phyloP scores from a whole-genome alignment of 495 filamentous ascomycete genomes.

The Neurospora africana region DNA sequence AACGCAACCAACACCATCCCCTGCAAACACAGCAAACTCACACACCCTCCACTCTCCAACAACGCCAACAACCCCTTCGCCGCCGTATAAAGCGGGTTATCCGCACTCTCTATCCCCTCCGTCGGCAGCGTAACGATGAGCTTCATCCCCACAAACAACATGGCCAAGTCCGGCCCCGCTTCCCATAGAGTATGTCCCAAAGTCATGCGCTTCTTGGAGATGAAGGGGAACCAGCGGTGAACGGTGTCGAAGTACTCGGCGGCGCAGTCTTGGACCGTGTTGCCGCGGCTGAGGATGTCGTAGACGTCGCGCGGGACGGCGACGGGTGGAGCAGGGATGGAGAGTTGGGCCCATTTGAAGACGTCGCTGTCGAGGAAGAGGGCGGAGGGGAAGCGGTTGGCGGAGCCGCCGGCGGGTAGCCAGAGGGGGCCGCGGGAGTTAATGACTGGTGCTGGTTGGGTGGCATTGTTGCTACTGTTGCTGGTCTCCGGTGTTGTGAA shows the following conservation, averaged over 20 bases:
- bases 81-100: conserved; percentile 30
- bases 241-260: conserved; percentile 25
- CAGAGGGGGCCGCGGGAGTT: conserved; percentile 6
- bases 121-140: conserved; percentile 24
- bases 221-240: conserved; percentile 42
- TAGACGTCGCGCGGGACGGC: conserved; percentile 27
- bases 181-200: conserved; percentile 29
- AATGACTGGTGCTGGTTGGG: not conserved
- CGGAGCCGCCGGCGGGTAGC: conserved; percentile 1
- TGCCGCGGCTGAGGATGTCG: conserved; percentile 18
- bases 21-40: conserved; percentile 34
- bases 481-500: not conserved
- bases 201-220: conserved; percentile 39
- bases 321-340: conserved; percentile 19
- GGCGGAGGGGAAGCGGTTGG: conserved; percentile 11
- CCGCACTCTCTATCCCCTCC: conserved; percentile 9
- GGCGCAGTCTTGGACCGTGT: conserved; percentile 21
- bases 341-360: conserved; percentile 23
- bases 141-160: conserved; percentile 42
- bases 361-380: conserved; percentile 27
- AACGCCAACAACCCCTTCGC: conserved; percentile 30
- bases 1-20: conserved; percentile 32
- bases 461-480: not conserved
- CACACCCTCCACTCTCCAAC: conserved; percentile 28
- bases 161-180: conserved; percentile 34